These are phyloP conservation scores for Escovopsis sp. DNA, from an alignment of 2,329 filamentous ascomycete species.

Conservation along the genomic window DNA sequence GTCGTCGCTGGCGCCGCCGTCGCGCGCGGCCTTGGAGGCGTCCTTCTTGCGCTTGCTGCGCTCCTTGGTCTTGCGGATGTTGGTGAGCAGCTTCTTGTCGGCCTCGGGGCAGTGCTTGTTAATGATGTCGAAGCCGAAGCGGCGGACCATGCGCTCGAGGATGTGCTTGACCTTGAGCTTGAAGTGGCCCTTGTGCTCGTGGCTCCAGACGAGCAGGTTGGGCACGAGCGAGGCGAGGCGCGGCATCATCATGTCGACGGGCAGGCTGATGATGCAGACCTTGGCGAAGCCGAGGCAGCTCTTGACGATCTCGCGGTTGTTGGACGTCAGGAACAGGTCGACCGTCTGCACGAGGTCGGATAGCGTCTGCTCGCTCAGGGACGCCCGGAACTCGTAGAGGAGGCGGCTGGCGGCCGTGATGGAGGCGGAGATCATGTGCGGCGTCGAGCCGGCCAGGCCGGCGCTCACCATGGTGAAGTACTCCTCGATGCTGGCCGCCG, in stretches of 20 bases:
- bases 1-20: conserved; percentile 41
- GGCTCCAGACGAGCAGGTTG: conserved; percentile 88
- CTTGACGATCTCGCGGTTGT: conserved; percentile 92
- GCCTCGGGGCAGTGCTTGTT: conserved; percentile 70
- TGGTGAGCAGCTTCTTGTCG: conserved; percentile 79
- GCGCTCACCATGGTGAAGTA: conserved; percentile 98
- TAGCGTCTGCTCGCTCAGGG: conserved; percentile 54
- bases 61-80: conserved; percentile 92
- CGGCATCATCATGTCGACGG: conserved; percentile 62
- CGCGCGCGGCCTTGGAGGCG: conserved; percentile 40
- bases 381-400: conserved; percentile 73
- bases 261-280: conserved; percentile 78
- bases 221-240: conserved; percentile 66
- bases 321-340: conserved; percentile 89
- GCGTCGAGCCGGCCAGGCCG: conserved; percentile 79
- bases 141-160: conserved; percentile 79
- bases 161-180: conserved; percentile 97
- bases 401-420: conserved; percentile 90
- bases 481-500: conserved; percentile 74
- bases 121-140: conserved; percentile 72
- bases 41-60: conserved; percentile 82
- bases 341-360: conserved; percentile 84
- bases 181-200: conserved; percentile 96
- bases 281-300: conserved; percentile 94
- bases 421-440: conserved; percentile 96